These are phyloP conservation scores for Candida buenavistaensis DNA, from an alignment of 1,139 yeast species.

Conservation along the genomic window DNA sequence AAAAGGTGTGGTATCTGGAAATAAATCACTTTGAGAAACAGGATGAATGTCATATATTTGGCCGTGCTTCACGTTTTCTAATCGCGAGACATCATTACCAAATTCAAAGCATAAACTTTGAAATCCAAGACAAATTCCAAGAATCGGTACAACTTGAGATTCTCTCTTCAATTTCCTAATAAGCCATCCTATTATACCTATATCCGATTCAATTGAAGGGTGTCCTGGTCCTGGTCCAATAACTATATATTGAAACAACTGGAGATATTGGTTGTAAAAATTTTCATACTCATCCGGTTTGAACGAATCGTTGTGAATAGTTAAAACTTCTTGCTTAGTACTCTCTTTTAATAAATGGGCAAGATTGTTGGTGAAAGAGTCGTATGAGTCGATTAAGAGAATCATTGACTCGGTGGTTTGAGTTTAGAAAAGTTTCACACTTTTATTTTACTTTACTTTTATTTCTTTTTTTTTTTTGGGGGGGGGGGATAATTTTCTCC, in stretches of 20 bases:
- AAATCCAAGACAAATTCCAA: conserved; percentile 93
- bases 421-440: too few relatives aligned
- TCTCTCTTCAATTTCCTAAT: conserved; percentile 27
- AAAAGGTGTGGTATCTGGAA: conserved; percentile 27
- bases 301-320: conserved; percentile 76
- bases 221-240: conserved; percentile 98
- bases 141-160: conserved; percentile 55
- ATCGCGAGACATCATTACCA: conserved; percentile 57
- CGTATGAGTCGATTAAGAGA: conserved; percentile 87
- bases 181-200: conserved; percentile 71
- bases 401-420: conserved; percentile 37
- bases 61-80: conserved; percentile 76
- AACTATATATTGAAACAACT: conserved; percentile 71
- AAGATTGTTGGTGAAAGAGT: conserved; percentile 88
- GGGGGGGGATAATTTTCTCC: too few relatives aligned
- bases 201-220: conserved; percentile 63
- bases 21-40: conserved; percentile 17
- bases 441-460: not conserved
- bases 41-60: conserved; percentile 63
- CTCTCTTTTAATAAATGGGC: conserved; percentile 59
- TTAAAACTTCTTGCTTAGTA: conserved; percentile 56
- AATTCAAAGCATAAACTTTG: conserved; percentile 74
- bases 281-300: conserved; percentile 29
- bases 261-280: conserved; percentile 38
- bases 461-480: too few relatives aligned